Base-by-base conservation (phyloP, 129 eudicot genomes). In the Helichrysum umbraculigerum region DNA sequence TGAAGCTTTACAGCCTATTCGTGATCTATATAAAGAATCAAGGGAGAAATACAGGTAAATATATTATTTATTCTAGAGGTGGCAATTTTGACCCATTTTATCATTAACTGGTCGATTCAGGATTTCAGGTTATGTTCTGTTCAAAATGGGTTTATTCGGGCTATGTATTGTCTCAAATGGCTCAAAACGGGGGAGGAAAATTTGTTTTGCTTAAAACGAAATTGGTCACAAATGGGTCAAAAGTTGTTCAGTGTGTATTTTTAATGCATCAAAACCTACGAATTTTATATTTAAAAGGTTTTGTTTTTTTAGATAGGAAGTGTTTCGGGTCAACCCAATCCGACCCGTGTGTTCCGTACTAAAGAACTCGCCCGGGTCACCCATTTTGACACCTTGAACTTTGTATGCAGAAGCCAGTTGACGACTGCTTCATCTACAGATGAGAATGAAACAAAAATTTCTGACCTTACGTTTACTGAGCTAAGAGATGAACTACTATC, bases 401-500 rank as follows among this genome's bases (percentile, higher is more conserved):
- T 33, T 4, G 42, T 78, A 32, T 75, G 79, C 90, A 94, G 99
- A 81, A 83, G 83, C 76, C 88, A 77, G 71, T 59, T 41, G 8
- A 68, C 54, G 35, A 34, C 78, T 25, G 17, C 83, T 72, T 72
- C 80, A 70, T 69, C 88, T 28, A 74, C 82, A 2, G 81, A 72
- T 5, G 89, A 82, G n/a, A 76, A 76, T 14, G 96, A 93, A 81
- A 78, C 93, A 66, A 83, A 83, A 12, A 71, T 89, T 61, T 81
- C 83, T 5, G 91, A 89, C 60, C 89, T 94, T 54, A 79, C 96
- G 3, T 89, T 94, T 62, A 91, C 99, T 2, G 99, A 94, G 79
- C 71, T 94, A 72, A 81, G 99, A 86, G 99, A 94, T 84, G 83
- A 94, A 75, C 79, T 94, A 70, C 76, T 94, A 74, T 89, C 96